phyloP scores from a whole-genome alignment of 129 eudicot genomes.

The Arctium lappa region DNA sequence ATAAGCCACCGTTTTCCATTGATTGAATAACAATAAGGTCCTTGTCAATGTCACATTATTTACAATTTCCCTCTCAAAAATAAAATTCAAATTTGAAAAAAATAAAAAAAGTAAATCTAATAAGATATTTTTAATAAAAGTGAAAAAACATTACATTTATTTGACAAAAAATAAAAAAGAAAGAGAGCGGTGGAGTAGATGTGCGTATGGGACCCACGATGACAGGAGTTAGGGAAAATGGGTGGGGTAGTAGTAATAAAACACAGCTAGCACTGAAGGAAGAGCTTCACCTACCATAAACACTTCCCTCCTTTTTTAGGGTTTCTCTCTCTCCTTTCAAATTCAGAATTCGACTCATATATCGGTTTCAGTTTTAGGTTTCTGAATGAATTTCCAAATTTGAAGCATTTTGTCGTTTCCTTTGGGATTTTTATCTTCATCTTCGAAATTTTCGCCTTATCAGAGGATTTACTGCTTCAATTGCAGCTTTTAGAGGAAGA shows the following conservation, averaged over 20 bases:
- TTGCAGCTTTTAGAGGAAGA: constrained; percentile 21
- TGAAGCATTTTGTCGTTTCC: constrained; percentile 17
- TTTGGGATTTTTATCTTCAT: background rate
- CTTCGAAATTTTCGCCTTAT: constrained; percentile 21
- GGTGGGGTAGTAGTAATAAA: constrained; percentile 31
- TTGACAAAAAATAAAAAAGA: background rate
- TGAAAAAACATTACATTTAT: background rate
- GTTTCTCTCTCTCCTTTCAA: constrained; percentile 28
- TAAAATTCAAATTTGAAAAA: background rate
- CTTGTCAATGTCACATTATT: background rate
- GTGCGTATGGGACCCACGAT: constrained; percentile 37
- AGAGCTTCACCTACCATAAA: constrained; percentile 55
- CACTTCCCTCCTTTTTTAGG: constrained; percentile 27
- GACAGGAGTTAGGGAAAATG: constrained; percentile 4
- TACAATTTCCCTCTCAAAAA: background rate
- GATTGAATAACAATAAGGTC: background rate
- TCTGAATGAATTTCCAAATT: background rate
- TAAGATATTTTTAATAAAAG: background rate
- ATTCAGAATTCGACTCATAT: background rate
- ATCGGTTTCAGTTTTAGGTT: background rate
- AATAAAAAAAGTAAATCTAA: background rate
- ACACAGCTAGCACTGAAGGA: constrained; percentile 62
- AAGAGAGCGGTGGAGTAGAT: constrained; percentile 39
- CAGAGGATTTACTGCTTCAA: background rate
- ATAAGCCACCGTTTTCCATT: background rate